Percentiles rank a stretch among this genome's conserved stretches.
phyloP scores from a whole-genome alignment of 1,284 basidiomycete species.

The Rhodotorula sp. region DNA sequence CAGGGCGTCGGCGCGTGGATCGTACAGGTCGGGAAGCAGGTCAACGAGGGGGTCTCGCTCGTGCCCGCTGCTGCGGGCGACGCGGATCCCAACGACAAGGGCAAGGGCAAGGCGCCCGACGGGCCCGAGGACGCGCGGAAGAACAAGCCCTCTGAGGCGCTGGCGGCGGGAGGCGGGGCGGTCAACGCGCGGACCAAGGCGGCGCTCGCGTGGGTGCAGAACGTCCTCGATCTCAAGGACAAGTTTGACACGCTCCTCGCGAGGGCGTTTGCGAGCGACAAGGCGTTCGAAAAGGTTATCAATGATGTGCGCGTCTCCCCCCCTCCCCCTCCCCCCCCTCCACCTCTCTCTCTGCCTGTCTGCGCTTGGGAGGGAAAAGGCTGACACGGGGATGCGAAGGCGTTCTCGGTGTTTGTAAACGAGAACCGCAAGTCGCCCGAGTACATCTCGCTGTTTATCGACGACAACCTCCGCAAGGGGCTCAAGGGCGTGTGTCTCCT shows the following conservation, averaged over 20 bases:
- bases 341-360: neutral
- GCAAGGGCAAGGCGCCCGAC: conserved; percentile 60
- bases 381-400: conserved; percentile 57
- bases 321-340: neutral
- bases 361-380: no score
- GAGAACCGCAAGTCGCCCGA: conserved; percentile 84
- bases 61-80: conserved; percentile 39
- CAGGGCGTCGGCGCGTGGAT: conserved; percentile 74
- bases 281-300: conserved; percentile 76
- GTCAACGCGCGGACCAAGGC: conserved; percentile 47
- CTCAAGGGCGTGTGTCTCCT: conserved; percentile 75
- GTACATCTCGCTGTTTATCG: conserved; percentile 95
- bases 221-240: conserved; percentile 87
- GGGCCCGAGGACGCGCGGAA: conserved; percentile 48
- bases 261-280: conserved; percentile 70
- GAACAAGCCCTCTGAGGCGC: conserved; percentile 49
- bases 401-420: conserved; percentile 92
- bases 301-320: conserved; percentile 69
- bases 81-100: conserved; percentile 46
- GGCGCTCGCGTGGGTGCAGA: conserved; percentile 93
- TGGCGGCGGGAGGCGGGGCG: conserved; percentile 50
- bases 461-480: conserved; percentile 94
- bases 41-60: conserved; percentile 61
- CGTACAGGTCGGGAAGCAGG: conserved; percentile 71
- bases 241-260: conserved; percentile 79